Evolutionary conservation across 1,284 basidiomycete species (phyloP).

Genomic region (Sporisorium graminicola): DNA sequence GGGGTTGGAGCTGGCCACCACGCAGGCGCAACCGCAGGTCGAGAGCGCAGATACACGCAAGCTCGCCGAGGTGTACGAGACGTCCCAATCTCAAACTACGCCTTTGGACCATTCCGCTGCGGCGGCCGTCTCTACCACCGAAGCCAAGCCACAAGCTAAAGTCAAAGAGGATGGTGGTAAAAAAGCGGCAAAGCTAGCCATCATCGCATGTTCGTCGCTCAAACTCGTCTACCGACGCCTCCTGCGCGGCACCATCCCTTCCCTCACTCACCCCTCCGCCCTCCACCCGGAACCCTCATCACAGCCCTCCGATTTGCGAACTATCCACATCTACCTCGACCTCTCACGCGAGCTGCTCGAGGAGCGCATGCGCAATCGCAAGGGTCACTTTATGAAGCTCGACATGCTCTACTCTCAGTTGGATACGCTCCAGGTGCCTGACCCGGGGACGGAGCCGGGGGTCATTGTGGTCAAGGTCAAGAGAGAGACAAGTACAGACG

Average conservation of each 20-base stretch:
- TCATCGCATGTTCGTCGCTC: constrained; percentile 89
- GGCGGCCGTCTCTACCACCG: not conserved
- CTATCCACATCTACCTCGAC: constrained; percentile 86
- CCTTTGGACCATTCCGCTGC: not conserved
- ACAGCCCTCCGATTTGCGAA: constrained; percentile 63
- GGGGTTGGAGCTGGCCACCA: constrained; percentile 71
- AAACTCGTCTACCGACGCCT: constrained; percentile 85
- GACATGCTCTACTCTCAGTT: constrained; percentile 89
- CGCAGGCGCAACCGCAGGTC: not conserved
- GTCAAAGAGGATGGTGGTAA: no score
- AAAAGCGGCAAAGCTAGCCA: constrained; percentile 47
- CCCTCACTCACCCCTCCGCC: constrained; percentile 70
- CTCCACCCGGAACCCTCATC: constrained; percentile 34
- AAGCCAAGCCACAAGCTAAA: no score
- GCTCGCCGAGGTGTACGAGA: constrained; percentile 34
- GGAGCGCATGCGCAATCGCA: constrained; percentile 79
- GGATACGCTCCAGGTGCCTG: constrained; percentile 80
- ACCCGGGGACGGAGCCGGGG: constrained; percentile 14
- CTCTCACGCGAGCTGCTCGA: constrained; percentile 77
- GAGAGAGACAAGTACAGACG: constrained; percentile 7
- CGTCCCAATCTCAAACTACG: not conserved
- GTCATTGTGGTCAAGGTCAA: constrained; percentile 22
- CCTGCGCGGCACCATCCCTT: constrained; percentile 72
- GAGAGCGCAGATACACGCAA: not conserved
- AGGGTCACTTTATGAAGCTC: constrained; percentile 90